Evolutionary conservation across 108 stramenopile genomes (phyloP), one percentile per base, ranked within the genome.

Genomic region (Phaeodactylum tricornutum): DNA sequence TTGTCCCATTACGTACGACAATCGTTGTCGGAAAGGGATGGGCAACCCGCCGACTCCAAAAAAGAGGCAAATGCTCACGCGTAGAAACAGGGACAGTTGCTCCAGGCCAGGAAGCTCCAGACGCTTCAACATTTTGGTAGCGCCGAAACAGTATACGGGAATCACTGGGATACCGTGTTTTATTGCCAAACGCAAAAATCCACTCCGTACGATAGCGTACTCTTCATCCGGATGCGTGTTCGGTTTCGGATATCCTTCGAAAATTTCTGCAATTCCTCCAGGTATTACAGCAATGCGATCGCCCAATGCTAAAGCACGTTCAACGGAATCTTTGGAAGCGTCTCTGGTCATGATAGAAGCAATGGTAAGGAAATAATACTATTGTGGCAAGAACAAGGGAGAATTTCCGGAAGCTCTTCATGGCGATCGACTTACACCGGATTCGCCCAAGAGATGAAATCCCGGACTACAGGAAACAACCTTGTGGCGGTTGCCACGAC

Each of bases 231-330:
- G 81, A 45, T 79, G 73, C 8, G 67, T 77, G 0, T 57, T 59
- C 26, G 57, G 57, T 62, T 83, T 83, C 4, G 89, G 89, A 53
- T 71, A 91, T 1, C 83, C 79, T 55, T 87, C 81, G 54, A 93
- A 92, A 75, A 96, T 96, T 68, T 96, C 94, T 17, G 86, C 87
- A 51, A 96, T 96, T 0, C 94, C 94, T 17, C 94, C 94, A 2
- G 88, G 88, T 4, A 81, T 77, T 12, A 94, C 49, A 0, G 78
- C 82, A 15, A 95, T 40, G 8, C 79, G 26, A 36, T 41, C 43
- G 29, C 80, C 51, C 19, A 53, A 9, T 48, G 48, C 14, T 31
- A 84, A 44, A 32, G 66, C 70, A 25, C 24, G 26, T 53, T 83
- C 72, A 29, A 88, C 73, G 37, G 78, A 53, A 48, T 55, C 29